Base-by-base conservation (phyloP, 2,329 filamentous ascomycete species). In the Diplodia corticola region DNA sequence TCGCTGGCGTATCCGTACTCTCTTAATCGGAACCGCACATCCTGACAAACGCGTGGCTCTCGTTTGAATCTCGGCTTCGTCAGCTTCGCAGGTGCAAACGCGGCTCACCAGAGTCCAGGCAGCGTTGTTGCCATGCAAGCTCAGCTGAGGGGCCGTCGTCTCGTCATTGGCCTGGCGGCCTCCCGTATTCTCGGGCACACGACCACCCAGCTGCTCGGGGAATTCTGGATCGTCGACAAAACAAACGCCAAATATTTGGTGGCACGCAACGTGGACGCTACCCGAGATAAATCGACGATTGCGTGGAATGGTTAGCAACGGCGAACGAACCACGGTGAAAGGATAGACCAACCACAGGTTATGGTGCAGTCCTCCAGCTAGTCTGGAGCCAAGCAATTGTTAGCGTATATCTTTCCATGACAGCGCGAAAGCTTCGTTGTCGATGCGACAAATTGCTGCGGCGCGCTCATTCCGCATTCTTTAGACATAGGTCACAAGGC, bases 391-490 rank as follows among this genome's bases (percentile, higher is more conserved):
- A 20, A 30, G 4, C 44, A 10, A n/a, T 13, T 17, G n/a, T 35
- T 61, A 46, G 44, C 33, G 26, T 24, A 49, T n/a, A 33, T 46
- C 24, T 5, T 17, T 20, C 10, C 2, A 35, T 61, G 57, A 49
- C 57, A 40, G 49, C 26, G 40, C 7, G 5, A 35, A 15, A 1
- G 22, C n/a, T 30, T n/a, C 48, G 33, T 61, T 44, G 57, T n/a
- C 44, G 44, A 35, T 61, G 28, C 44, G 44, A 35, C 50, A 20
- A 20, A 49, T 48, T 5, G 26, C 24, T 22, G 53, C 17, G 22
- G n/a, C 24, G 57, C 28, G 40, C 57, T 49, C 48, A 46, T 61
- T 50, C 48, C 57, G 57, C 57, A 35, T 35, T 17, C 17, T 33
- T 24, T 4, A 12, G 35, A 24, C 55, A 48, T 37, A 44, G 33